Conservation (phyloP, 2,329 filamentous ascomycete genomes). For the Fusarium avenaceum region DNA sequence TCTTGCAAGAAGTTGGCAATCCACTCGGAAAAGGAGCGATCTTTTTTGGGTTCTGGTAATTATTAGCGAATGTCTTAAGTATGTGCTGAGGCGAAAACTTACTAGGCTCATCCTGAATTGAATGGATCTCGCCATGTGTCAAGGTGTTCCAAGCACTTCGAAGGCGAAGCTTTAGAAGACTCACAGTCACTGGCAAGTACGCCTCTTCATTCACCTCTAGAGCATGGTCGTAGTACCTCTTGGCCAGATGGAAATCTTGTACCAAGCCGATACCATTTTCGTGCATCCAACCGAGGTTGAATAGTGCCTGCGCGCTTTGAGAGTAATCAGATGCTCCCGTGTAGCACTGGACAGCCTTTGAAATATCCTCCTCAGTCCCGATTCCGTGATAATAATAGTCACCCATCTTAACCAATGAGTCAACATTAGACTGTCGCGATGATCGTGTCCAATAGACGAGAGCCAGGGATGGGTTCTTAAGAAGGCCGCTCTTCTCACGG, state of each 20-base stretch:
- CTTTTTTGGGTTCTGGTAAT: conserved; percentile 73
- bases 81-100: conserved; percentile 54
- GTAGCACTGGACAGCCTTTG: conserved; percentile 95
- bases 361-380: conserved; percentile 77
- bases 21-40: conserved; percentile 88
- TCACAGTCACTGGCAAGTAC: conserved; percentile 91
- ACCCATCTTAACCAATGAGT: conserved; percentile 96
- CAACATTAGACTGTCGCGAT: conserved; percentile 91
- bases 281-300: conserved; percentile 99
- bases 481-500: conserved; percentile 53
- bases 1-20: conserved; percentile 85
- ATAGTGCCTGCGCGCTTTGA: conserved; percentile 93
- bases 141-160: conserved; percentile 96
- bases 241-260: conserved; percentile 97
- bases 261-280: conserved; percentile 94
- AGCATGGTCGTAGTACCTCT: conserved; percentile 94
- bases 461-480: conserved; percentile 72
- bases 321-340: conserved; percentile 91
- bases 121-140: conserved; percentile 90
- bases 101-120: conserved; percentile 91
- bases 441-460: conserved; percentile 96
- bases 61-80: conserved; percentile 40
- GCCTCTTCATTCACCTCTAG: conserved; percentile 93
- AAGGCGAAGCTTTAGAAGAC: conserved; percentile 84
- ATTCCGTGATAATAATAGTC: conserved; percentile 94